Evolutionary conservation across 345 rosid species (phyloP).

Genomic region (Camelina neglecta): DNA sequence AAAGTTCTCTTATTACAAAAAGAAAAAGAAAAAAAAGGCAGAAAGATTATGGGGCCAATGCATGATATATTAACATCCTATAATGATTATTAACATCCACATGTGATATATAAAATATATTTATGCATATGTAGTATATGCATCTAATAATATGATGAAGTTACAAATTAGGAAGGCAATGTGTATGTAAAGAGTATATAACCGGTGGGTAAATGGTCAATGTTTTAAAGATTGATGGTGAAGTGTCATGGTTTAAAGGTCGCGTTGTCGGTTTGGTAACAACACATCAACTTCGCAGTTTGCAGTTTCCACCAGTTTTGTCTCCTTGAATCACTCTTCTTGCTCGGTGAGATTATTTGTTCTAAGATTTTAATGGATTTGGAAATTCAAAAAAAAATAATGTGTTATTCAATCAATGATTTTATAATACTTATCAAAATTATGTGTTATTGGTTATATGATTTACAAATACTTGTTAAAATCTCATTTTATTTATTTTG

Average conservation of each 20-base stretch:
- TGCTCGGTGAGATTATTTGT: too few relatives aligned
- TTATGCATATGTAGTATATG: background rate
- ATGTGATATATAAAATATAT: constrained; percentile 6
- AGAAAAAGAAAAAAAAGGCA: constrained; percentile 1
- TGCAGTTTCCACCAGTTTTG: constrained; percentile 4
- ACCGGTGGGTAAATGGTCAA: constrained; percentile 37
- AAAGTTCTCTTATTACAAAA: constrained; percentile 32
- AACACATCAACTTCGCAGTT: constrained; percentile 29
- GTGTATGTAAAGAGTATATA: background rate
- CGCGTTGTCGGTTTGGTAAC: constrained; percentile 36
- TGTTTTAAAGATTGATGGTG: constrained; percentile 31
- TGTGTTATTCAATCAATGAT: too few relatives aligned
- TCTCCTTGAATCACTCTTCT: constrained; percentile 13
- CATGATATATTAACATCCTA: constrained; percentile 10
- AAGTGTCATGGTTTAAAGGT: constrained; percentile 38
- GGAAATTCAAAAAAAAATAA: too few relatives aligned
- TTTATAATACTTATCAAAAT: too few relatives aligned
- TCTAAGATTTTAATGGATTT: too few relatives aligned
- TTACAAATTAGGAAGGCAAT: background rate
- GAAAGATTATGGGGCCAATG: constrained; percentile 36
- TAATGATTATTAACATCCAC: constrained; percentile 34
- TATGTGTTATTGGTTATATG: too few relatives aligned
- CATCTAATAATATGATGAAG: constrained; percentile 8
- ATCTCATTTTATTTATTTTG: too few relatives aligned
- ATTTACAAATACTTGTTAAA: too few relatives aligned